Evolutionary conservation across 257 asterid genomes (phyloP).

Genomic region (Euphrasia confusa): DNA sequence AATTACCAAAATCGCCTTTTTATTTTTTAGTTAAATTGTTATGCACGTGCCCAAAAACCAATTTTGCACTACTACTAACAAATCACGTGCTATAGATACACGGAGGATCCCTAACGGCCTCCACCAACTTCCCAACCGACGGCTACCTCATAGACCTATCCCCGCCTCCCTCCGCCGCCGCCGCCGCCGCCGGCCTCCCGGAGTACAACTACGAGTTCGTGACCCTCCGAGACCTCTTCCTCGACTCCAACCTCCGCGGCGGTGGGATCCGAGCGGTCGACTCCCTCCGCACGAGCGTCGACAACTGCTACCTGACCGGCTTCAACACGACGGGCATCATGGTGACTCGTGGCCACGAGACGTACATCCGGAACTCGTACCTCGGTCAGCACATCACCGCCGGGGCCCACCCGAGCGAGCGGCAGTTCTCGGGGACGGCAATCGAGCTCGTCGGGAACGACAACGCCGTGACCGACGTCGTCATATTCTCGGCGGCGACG

Average conservation of each 20-base stretch:
- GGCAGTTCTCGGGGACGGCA: slow-evolving; percentile 64
- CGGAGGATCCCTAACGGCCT: slow-evolving; percentile 82
- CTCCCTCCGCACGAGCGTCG: slow-evolving; percentile 68
- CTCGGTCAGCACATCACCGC: slow-evolving; percentile 87
- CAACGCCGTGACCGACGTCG: slow-evolving; percentile 68
- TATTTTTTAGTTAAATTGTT: too few relatives aligned
- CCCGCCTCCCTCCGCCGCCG: slow-evolving; percentile 30
- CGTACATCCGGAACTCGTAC: slow-evolving; percentile 64
- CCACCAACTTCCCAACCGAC: slow-evolving; percentile 52
- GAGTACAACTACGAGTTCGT: slow-evolving; percentile 60
- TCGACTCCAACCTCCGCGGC: slow-evolving; percentile 64
- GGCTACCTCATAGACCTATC: slow-evolving; percentile 69
- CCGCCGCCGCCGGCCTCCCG: slow-evolving; percentile 23
- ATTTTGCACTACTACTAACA: too few relatives aligned
- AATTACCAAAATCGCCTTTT: too few relatives aligned
- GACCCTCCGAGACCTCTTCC: slow-evolving; percentile 57
- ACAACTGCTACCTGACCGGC: slow-evolving; percentile 75
- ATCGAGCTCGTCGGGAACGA: slow-evolving; percentile 64
- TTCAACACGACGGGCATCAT: slow-evolving; percentile 65
- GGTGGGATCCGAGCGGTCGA: slow-evolving; percentile 70
- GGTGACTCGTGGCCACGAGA: slow-evolving; percentile 71
- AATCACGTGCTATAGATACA: slow-evolving; percentile 43
- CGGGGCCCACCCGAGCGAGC: slow-evolving; percentile 62
- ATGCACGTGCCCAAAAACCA: too few relatives aligned
- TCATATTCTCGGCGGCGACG: slow-evolving; percentile 62